Base-by-base conservation (phyloP, 108 stramenopile species). In the Poteriospumella lacustris region DNA sequence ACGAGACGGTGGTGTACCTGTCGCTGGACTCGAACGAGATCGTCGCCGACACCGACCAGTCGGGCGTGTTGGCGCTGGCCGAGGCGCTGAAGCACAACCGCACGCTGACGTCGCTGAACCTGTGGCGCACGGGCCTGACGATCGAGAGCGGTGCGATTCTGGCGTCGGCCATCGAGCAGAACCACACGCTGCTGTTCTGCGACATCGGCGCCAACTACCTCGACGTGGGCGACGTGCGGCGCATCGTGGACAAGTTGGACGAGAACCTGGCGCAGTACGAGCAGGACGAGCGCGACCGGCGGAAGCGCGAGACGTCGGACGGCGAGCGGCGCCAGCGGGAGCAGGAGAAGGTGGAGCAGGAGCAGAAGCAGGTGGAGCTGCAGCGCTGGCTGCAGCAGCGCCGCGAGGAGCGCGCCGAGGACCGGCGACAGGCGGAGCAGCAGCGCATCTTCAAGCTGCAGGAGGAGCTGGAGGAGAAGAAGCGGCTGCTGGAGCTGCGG, bases 21-120 rank as follows among this genome's bases (percentile, higher is more conserved):
- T 76, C 76, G 24, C 60, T 76, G 5, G 76, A 76, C 56, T 76
- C 76, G 33, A 76, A 76, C 76, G 33, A 15, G n/a, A 5, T 76
- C 12, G 52, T 2, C 43, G 3, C 26, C 3, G 26, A 44, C 39
- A 59, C 58, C 38, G 60, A 76, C 38, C 2, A 39, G 2, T 19
- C 5, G 2, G 76, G 76, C 3, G 2, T 76, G 36, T 3, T 2
- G 38, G 3, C 12, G 2, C n/a, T 76, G 2, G 42, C 76, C 3
- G 44, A 58, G 44, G 34, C 58, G 5, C 15, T 76, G 2, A 12
- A 24, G 5, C 19, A 5, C n/a, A 76, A 76, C 58, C 28, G 24
- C 24, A 38, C 59, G 34, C 44, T 76, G 28, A 59, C 9, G 52
- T 58, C 76, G 5, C 31, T 76, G 76, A 76, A 76, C 41, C 58